Evolutionary conservation across 2,329 filamentous ascomycete genomes (phyloP).

Genomic region (Xylaria sp.): DNA sequence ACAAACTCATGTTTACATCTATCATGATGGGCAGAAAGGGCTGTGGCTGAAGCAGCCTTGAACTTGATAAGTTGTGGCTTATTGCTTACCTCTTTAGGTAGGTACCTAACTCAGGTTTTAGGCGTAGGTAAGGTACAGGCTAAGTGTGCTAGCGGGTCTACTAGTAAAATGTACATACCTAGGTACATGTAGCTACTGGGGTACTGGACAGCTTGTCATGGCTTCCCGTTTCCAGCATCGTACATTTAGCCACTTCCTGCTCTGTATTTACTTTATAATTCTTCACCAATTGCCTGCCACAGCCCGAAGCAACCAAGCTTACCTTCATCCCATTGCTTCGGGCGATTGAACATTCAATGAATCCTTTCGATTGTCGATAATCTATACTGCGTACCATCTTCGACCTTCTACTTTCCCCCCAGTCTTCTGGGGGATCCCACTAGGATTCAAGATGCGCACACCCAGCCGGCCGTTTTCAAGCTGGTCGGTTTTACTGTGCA

Average conservation of each 20-base stretch:
- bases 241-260: slow-evolving; percentile 11
- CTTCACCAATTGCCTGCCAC: slow-evolving; percentile 22
- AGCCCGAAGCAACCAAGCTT: slow-evolving; percentile 8
- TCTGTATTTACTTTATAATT: not conserved
- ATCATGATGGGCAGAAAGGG: not conserved
- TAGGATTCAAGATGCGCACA: slow-evolving; percentile 61
- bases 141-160: not conserved
- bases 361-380: slow-evolving; percentile 19
- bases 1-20: not conserved
- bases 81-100: not conserved
- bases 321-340: slow-evolving; percentile 6
- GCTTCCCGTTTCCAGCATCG: no score
- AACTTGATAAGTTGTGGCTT: not conserved
- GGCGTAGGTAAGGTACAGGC: no score
- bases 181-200: not conserved
- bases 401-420: slow-evolving; percentile 32
- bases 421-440: slow-evolving; percentile 44
- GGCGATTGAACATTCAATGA: slow-evolving; percentile 24
- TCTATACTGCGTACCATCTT: slow-evolving; percentile 49
- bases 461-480: slow-evolving; percentile 62
- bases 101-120: no score
- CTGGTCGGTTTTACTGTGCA: slow-evolving; percentile 73
- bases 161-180: no score
- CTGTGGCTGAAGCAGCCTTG: slow-evolving; percentile 1
- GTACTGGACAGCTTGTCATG: slow-evolving; percentile 34